Evolutionary conservation across 176 grass and related monocot genomes (phyloP), one percentile per base, ranked within the genome.

Genomic region (Pontederia paniculata): DNA sequence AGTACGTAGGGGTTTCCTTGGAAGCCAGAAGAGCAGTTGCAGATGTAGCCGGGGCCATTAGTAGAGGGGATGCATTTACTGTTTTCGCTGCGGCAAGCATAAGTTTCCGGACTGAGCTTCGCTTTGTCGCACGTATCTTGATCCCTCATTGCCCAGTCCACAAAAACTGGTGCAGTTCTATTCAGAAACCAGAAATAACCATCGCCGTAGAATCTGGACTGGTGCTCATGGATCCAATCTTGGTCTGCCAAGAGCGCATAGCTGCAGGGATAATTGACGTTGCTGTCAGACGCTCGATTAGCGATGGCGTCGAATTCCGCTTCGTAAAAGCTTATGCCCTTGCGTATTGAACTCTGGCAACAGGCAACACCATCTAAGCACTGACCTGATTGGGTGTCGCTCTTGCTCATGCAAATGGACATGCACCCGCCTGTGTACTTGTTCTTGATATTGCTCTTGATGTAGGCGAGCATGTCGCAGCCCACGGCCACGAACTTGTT

Each of bases 401-500:
- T 1, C 42, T 1, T 16, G 16, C 60, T 0, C 50, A 54, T 12
- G 9, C 77, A 75, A 0, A 28, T 53, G 12, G 86, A 74, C 9
- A 81, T 57, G n/a, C 86, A 84, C 0, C 78, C 71, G 8, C 54
- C 60, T 18, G 1, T 9, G 17, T 78, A 84, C 0, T 2, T 8
- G 0, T 5, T 18, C 9, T 0, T 3, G 6, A 7, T 0, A 37
- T 0, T 6, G 13, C 9, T 3, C 0, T 1, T 0, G 10, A 73
- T 69, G 21, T 63, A 81, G 1, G 63, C 17, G 0, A 89, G 28
- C 17, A 82, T 73, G 0, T 63, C n/a, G 66, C 71, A 72, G 0
- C 87, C 87, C 0, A 82, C 74, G 17, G 50, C 60, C 0, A 72
- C 82, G 50, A 85, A 85, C 75, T 55, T 90, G 18, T 90, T 90